phyloP scores from a whole-genome alignment of 495 filamentous ascomycete genomes.

The Aspergillus nanangensis region DNA sequence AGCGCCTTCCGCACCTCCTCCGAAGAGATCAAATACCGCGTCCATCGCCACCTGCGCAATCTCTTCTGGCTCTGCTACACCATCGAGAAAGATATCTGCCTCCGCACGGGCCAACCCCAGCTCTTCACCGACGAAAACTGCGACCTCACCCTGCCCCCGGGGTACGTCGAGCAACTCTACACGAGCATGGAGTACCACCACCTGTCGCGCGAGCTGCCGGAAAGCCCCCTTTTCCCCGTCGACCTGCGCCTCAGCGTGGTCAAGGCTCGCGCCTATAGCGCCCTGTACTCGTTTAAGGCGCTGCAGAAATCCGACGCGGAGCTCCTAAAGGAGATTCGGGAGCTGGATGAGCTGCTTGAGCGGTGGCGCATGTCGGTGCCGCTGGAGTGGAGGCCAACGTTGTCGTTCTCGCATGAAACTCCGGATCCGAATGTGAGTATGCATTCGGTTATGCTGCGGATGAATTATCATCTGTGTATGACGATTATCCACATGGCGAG shows the following conservation, averaged over 20 bases:
- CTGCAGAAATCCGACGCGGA: slow-evolving; percentile 49
- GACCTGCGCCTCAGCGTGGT: slow-evolving; percentile 47
- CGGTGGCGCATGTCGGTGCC: slow-evolving; percentile 45
- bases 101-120: slow-evolving; percentile 50
- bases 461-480: slow-evolving; percentile 51
- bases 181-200: slow-evolving; percentile 22
- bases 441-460: slow-evolving; percentile 39
- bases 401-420: slow-evolving; percentile 35
- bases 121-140: slow-evolving; percentile 48
- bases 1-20: neutral
- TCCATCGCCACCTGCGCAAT: slow-evolving; percentile 35
- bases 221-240: slow-evolving; percentile 39
- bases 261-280: slow-evolving; percentile 43
- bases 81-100: slow-evolving; percentile 45
- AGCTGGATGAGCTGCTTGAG: slow-evolving; percentile 49
- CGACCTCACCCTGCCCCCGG: slow-evolving; percentile 45
- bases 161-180: slow-evolving; percentile 34
- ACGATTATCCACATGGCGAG: slow-evolving; percentile 49
- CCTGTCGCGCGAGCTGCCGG: slow-evolving; percentile 14
- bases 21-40: slow-evolving; percentile 9
- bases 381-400: slow-evolving; percentile 33
- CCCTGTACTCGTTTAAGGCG: slow-evolving; percentile 43
- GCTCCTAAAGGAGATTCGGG: slow-evolving; percentile 46
- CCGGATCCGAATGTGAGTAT: slow-evolving; percentile 35
- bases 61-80: slow-evolving; percentile 53